Evolutionary conservation across 768 basidiomycete species (phyloP), one percentile per base, ranked within the genome.

Genomic region (Rhodotorula diobovata): DNA sequence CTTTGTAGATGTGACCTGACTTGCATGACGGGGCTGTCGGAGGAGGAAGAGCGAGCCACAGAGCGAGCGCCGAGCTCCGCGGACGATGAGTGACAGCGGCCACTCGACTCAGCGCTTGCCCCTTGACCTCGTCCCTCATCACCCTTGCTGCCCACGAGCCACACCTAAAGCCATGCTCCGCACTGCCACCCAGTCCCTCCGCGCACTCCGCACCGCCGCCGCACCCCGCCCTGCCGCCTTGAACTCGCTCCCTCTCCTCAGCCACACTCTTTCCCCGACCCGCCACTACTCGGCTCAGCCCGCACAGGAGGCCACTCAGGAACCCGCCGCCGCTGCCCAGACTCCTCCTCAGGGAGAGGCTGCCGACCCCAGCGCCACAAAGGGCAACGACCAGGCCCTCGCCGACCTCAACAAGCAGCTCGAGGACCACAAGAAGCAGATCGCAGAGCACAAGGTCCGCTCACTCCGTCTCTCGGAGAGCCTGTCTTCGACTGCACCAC

Each of bases 401-500:
- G 48, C 23, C 25, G 78, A 79, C 10, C 61, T 81, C 30, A 73
- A 78, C 48, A 79, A 80, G 71, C 88, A 89, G 79, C 83, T 95
- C 67, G 88, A 91, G 83, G 87, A 87, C 74, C 90, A 93, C 80
- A 87, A 90, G 79, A 85, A 83, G 35, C 89, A 90, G 79, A 87
- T 88, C n/a, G 82, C 85, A n/a, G 92, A 93, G 80, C 83, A 93
- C 71, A 91, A 88, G 72, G 91, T 93, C 77, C 76, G 89, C 53
- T 56, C 30, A 82, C 25, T 48, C 28, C 46, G 12, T 61, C 51
- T 14, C 45, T 53, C 50, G 15, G 21, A 46, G 3, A 9, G 25
- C 20, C 48, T 46, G 4, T 37, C 6, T 12, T 39, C 12, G 4
- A 20, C 34, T 11, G 34, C 18, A 32, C 54, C 34, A 15, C 45